Evolutionary conservation across 441 rosid species (phyloP).

Genomic region (Lepidium campestre): DNA sequence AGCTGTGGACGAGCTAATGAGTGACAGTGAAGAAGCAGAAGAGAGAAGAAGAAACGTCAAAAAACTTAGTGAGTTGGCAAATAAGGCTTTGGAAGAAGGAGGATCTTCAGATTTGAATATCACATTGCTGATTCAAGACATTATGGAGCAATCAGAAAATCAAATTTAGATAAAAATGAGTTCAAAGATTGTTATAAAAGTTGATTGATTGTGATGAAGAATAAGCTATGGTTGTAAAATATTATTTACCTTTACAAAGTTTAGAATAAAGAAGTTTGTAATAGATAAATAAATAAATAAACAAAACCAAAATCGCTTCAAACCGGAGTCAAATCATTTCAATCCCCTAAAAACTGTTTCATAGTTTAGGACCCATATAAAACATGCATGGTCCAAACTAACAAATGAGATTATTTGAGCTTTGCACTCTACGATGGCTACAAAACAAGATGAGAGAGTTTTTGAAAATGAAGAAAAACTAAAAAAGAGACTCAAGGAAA

Average conservation of each 20-base stretch:
- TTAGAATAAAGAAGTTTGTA: neutral
- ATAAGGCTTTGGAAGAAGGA: constrained; percentile 32
- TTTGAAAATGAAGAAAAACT: too few species aligned
- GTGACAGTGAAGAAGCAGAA: constrained; percentile 20
- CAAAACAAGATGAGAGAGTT: too few species aligned
- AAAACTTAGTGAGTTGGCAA: constrained; percentile 33
- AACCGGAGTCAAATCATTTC: too few species aligned
- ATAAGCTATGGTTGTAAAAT: neutral
- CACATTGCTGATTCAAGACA: constrained; percentile 29
- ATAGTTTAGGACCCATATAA: neutral
- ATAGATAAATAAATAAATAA: neutral
- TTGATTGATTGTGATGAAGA: neutral
- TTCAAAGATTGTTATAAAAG: neutral
- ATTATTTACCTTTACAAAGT: neutral
- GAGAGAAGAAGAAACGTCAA: constrained; percentile 26
- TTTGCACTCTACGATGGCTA: too few species aligned
- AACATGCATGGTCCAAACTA: too few species aligned
- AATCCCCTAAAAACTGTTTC: too few species aligned
- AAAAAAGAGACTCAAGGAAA: too few species aligned
- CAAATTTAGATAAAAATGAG: neutral
- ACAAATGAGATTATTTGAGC: too few species aligned
- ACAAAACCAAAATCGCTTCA: too few species aligned
- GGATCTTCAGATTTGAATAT: constrained; percentile 50
- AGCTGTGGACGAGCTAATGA: constrained; percentile 26
- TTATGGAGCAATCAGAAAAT: constrained; percentile 1